phyloP scores from a whole-genome alignment of 2,329 filamentous ascomycete genomes.

The Plenodomus biglobosus region DNA sequence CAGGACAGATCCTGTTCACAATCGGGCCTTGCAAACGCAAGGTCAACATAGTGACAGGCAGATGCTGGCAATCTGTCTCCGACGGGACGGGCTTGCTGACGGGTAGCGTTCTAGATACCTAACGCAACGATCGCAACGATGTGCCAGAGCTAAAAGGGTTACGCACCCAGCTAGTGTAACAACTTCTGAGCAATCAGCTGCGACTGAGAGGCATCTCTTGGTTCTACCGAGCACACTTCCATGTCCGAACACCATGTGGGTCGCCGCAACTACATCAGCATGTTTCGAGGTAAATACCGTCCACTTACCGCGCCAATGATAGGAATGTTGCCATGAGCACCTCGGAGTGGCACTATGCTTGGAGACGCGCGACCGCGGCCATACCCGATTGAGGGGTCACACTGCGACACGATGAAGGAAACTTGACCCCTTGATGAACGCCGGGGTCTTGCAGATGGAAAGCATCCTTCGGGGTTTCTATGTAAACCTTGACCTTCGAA shows the following conservation, averaged over 20 bases:
- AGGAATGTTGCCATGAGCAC: not conserved
- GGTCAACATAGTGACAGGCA: not conserved
- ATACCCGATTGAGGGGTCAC: not conserved
- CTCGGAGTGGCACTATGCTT: not conserved
- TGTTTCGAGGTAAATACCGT: not conserved
- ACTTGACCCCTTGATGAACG: not conserved
- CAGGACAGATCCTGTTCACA: not conserved
- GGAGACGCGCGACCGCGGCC: not conserved
- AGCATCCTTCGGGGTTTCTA: not conserved
- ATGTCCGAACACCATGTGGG: not conserved
- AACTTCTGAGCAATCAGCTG: not conserved
- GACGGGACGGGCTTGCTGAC: not conserved
- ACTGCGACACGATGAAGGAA: not conserved
- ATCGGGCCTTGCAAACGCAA: not conserved
- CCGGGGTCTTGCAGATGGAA: not conserved
- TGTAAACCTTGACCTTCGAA: not conserved
- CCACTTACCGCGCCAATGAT: not conserved
- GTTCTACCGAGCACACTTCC: not conserved
- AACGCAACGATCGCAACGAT: not conserved
- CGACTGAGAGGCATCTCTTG: not conserved
- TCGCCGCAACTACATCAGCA: not conserved
- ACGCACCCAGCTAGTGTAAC: not conserved
- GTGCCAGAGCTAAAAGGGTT: not conserved
- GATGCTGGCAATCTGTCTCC: not conserved
- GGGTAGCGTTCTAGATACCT: not conserved